Evolutionary conservation across 768 basidiomycete genomes (phyloP), one percentile per base, ranked within the genome.

Genomic region (Thelephora ganbajun): DNA sequence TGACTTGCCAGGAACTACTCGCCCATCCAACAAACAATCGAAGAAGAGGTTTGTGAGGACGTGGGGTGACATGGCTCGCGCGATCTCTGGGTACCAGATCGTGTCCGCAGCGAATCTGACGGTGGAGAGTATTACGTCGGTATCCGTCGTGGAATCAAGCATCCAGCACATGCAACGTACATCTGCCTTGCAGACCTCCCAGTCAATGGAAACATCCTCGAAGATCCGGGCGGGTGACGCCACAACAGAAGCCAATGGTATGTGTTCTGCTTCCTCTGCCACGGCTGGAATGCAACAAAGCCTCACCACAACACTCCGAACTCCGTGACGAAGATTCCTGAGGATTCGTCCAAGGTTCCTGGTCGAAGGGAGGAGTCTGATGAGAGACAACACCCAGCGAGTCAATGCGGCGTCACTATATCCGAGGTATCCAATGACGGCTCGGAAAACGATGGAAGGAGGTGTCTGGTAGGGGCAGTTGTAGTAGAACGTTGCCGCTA

Each of bases 71-170:
- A 30, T 4, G 9, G 26, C 26, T 9, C 26, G 5, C 22, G 9
- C 39, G 39, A 41, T 34, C 12, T 16, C n/a, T 13, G 18, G 23
- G 11, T 30, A 50, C 54, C 54, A 55, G 41, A 45, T 46, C 16
- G 52, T 30, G 5, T 49, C 51, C 11, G 51, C 35, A 11, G 53
- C 50, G 11, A 56, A 33, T 3, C 39, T 22, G 11, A 46, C 37
- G n/a, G 54, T 53, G 5, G 51, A 47, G 36, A 47, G 23, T 34
- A 48, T 37, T 39, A 55, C 45, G n/a, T 52, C 48, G 11, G 46
- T 49, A 48, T 58, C 46, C 4, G 49, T 56, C 5, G 55, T 58
- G 5, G 44, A 58, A 16, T 51, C 55, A 7, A 58, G 46, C 2
- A 58, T 30, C 57, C 57, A 58, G 35, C 44, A 35, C 5, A 59